Conservation (phyloP, 371 early-diverging fungal species). For the Dichotomocladium elegans region DNA sequence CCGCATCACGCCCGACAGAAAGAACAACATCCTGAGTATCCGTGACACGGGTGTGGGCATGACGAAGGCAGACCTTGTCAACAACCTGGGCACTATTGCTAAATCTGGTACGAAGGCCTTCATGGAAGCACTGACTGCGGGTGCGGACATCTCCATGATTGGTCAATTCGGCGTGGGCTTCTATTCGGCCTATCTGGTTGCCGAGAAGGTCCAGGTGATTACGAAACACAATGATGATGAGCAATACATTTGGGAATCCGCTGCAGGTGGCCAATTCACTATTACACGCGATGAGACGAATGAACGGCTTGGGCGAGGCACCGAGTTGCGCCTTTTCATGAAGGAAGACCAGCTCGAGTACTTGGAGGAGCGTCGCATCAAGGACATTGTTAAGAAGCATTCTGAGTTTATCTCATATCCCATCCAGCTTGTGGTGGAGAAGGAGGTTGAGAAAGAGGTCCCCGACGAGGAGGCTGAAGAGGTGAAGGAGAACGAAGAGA, state of each 20-base stretch:
- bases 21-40: conserved; percentile 62
- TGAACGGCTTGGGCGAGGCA: conserved; percentile 66
- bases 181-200: conserved; percentile 82
- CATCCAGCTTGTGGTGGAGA: conserved; percentile 47
- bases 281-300: conserved; percentile 71
- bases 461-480: conserved; percentile 72
- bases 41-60: conserved; percentile 89
- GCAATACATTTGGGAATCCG: conserved; percentile 79
- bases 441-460: conserved; percentile 81
- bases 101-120: conserved; percentile 64
- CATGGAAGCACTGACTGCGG: conserved; percentile 48
- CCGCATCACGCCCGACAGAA: conserved; percentile 58
- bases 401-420: conserved; percentile 77
- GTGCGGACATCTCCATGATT: conserved; percentile 66
- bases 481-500: conserved; percentile 49
- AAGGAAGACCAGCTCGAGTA: conserved; percentile 72
- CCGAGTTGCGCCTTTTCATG: conserved; percentile 74
- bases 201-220: conserved; percentile 81
- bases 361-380: conserved; percentile 52
- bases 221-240: conserved; percentile 72
- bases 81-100: conserved; percentile 87
- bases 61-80: conserved; percentile 80
- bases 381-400: conserved; percentile 75
- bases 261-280: conserved; percentile 65
- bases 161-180: conserved; percentile 96